These are phyloP conservation scores for Ploettnerulaceae sp. DNA, from an alignment of 2,329 filamentous ascomycete species.

Conservation along the genomic window DNA sequence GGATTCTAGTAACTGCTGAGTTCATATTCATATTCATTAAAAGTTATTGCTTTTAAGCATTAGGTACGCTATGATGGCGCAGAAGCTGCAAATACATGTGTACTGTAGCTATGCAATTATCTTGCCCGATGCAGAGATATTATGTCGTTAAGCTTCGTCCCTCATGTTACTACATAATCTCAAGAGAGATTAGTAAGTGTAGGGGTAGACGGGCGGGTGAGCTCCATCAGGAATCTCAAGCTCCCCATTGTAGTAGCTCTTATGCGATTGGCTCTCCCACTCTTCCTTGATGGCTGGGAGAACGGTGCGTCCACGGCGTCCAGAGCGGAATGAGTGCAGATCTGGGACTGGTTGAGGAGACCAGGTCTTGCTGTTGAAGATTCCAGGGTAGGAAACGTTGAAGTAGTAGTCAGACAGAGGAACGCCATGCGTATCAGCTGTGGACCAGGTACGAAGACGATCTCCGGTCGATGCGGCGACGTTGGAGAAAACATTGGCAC, in stretches of 20 bases:
- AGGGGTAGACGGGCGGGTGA: constrained; percentile 25
- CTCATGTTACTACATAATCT: too few relatives aligned
- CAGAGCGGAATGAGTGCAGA: constrained; percentile 24
- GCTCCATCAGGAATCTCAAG: constrained; percentile 32
- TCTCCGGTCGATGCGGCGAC: constrained; percentile 60
- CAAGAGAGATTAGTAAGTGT: too few relatives aligned
- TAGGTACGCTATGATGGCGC: too few relatives aligned
- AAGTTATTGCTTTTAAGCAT: too few relatives aligned
- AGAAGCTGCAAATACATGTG: too few relatives aligned
- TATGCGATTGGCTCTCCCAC: constrained; percentile 26
- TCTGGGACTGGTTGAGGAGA: constrained; percentile 36
- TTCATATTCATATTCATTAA: too few relatives aligned
- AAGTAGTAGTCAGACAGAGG: constrained; percentile 37
- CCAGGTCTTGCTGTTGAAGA: constrained; percentile 32
- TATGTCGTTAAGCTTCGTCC: too few relatives aligned
- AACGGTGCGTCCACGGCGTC: constrained; percentile 32
- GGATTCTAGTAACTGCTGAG: too few relatives aligned
- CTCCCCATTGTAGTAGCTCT: constrained; percentile 30
- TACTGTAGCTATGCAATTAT: too few relatives aligned
- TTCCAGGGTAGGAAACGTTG: constrained; percentile 43
- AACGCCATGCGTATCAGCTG: constrained; percentile 4
- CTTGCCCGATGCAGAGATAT: too few relatives aligned
- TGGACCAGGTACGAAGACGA: constrained; percentile 30
- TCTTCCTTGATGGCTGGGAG: constrained; percentile 28
- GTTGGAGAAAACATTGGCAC: constrained; percentile 62